phyloP scores from a whole-genome alignment of 257 asterid genomes.

The Plantago major region DNA sequence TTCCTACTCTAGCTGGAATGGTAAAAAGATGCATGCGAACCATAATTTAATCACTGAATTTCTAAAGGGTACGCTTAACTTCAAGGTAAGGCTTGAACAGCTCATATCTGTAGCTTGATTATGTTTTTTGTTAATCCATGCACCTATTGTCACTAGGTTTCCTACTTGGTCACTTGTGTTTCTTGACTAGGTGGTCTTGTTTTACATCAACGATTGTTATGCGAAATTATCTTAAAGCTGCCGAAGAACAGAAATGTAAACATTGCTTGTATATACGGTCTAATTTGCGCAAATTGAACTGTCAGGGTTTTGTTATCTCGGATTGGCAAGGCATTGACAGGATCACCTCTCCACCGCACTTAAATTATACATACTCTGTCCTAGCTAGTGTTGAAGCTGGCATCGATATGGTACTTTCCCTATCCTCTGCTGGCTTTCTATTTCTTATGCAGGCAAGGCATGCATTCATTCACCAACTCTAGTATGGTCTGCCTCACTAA shows the following conservation, averaged over 20 bases:
- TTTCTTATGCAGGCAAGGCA: slow-evolving; percentile 9
- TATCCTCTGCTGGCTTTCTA: slow-evolving; percentile 10
- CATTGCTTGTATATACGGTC: not conserved
- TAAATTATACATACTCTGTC: slow-evolving; percentile 78
- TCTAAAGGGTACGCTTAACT: slow-evolving; percentile 69
- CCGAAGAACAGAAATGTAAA: not conserved
- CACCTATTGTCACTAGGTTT: not conserved
- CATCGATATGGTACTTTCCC: slow-evolving; percentile 60
- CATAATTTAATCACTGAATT: slow-evolving; percentile 67
- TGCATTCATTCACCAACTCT: not conserved
- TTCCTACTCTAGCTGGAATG: slow-evolving; percentile 92
- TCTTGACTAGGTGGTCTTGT: not conserved
- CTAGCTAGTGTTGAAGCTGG: slow-evolving; percentile 75
- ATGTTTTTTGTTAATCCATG: slow-evolving; percentile 5
- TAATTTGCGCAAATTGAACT: slow-evolving; percentile 7
- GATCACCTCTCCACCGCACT: slow-evolving; percentile 66
- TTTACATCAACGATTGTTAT: not conserved
- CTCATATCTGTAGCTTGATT: slow-evolving; percentile 2
- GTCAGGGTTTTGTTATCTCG: slow-evolving; percentile 87
- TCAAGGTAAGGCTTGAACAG: slow-evolving; percentile 48
- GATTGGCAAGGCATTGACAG: slow-evolving; percentile 87
- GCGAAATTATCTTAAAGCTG: slow-evolving; percentile 16
- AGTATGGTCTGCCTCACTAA: slow-evolving; percentile 1
- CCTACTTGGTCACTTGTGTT: too few species aligned
- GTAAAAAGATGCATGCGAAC: slow-evolving; percentile 76